A percentile compares a stretch with the other conserved stretches of the same genome.
phyloP scores from a whole-genome alignment of 192 early-diverging fungal genomes.

The Globomyces pollinis-pini region DNA sequence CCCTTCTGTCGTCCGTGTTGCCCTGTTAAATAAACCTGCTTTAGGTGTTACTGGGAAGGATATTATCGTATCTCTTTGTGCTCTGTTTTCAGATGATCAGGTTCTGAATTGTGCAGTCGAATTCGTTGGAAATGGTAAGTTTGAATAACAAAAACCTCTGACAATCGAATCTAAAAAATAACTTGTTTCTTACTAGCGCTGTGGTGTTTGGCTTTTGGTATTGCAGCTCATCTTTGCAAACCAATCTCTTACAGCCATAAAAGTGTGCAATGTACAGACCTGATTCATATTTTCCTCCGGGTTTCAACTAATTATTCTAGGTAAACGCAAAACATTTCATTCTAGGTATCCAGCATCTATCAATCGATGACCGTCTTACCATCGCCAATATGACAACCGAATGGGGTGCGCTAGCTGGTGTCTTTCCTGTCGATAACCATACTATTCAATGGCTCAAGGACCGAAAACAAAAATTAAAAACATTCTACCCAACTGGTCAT shows the following conservation, averaged over 20 bases:
- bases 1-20: conserved; percentile 87
- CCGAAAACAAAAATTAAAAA: conserved; percentile 38
- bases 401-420: conserved; percentile 96
- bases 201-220: too few species aligned
- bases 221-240: too few species aligned
- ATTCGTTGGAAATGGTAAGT: conserved; percentile 69
- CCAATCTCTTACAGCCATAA: too few species aligned
- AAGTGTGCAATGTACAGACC: too few species aligned
- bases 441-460: conserved; percentile 66
- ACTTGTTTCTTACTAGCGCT: too few species aligned
- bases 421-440: conserved; percentile 85
- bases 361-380: conserved; percentile 85
- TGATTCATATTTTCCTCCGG: too few species aligned
- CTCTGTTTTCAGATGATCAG: conserved; percentile 85
- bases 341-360: conserved; percentile 41
- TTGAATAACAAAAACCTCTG: not conserved
- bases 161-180: too few species aligned
- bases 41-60: conserved; percentile 93
- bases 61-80: conserved; percentile 90
- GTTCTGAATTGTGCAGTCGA: conserved; percentile 96
- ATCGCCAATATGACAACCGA: conserved; percentile 99
- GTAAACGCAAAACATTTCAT: conserved; percentile 24
- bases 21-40: conserved; percentile 63
- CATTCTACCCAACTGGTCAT: conserved; percentile 20
- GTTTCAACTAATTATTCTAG: too few species aligned